Base-by-base conservation (phyloP, 441 rosid species). In the Gossypium trilobum region DNA sequence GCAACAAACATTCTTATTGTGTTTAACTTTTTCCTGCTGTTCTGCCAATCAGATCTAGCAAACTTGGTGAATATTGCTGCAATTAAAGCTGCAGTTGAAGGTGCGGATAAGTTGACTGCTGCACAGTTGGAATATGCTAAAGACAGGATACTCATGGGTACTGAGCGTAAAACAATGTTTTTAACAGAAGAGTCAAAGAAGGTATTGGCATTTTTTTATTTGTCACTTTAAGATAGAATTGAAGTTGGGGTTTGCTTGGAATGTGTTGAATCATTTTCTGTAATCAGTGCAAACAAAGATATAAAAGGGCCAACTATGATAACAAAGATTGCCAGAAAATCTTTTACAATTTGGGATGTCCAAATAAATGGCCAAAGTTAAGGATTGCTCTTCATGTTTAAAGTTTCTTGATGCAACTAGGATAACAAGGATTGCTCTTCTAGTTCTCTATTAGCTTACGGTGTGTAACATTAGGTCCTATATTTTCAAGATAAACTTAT, bases 11-110 rank as follows among this genome's bases (percentile, higher is more conserved):
- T 65, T 63, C n/a, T 23, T 51, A 70, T 10, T 5, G 19, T 39
- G 51, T 36, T 57, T 0, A 16, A 48, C 59, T 60, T 74, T 9
- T 20, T 22, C 52, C 31, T 31, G 52, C 50, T 42, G 16, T 36
- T 33, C 60, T 25, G 66, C 33, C 54, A 59, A 77, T 23, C 84
- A 93, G 99, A 95, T 87, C 95, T 95, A 58, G 95, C 99, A 73
- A 92, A 95, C 78, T 85, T 95, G 79, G 97, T 92, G 50, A 95
- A 95, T 70, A 88, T 95, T 79, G 99, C 97, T 73, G 99, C 97
- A 76, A 90, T 94, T 77, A 94, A 92, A 88, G 97, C 97, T 76
- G 99, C 99, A 71, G 97, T 95, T 70, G 99, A 90, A 59, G 97
- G 97, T 39, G 95, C 91, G 9, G 94, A 94, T 75, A 90, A 88